These are phyloP conservation scores for Suhomyces atakaporum DNA, from an alignment of 1,139 yeast genomes.

Conservation along the genomic window DNA sequence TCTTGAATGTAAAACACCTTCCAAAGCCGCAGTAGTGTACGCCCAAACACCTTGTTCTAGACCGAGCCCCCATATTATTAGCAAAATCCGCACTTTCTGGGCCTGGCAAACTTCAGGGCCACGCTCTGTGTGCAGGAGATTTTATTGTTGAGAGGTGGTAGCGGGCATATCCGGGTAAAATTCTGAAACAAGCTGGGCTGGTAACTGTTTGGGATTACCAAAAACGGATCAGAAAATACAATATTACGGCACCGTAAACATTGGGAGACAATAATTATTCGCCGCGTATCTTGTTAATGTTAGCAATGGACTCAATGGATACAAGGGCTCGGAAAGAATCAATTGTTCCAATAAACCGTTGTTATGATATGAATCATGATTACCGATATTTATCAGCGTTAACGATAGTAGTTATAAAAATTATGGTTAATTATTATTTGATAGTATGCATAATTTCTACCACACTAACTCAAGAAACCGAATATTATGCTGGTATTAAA, in stretches of 20 bases:
- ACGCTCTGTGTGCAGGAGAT: conserved; percentile 1
- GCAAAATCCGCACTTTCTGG: conserved; percentile 1
- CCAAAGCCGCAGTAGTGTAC: conserved; percentile 13
- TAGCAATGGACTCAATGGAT: not conserved
- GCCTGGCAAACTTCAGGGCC: not conserved
- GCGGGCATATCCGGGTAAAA: conserved; percentile 11
- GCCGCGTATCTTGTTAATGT: not conserved
- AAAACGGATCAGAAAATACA: conserved; percentile 8
- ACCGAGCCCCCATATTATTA: conserved; percentile 2
- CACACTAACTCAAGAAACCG: too few species aligned
- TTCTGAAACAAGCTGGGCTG: conserved; percentile 10
- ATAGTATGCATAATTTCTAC: too few species aligned
- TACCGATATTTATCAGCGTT: not conserved
- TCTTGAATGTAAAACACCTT: conserved; percentile 20
- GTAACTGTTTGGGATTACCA: conserved; percentile 11
- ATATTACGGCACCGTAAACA: conserved; percentile 4
- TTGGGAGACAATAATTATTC: not conserved
- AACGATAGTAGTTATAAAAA: too few species aligned
- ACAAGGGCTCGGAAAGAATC: not conserved
- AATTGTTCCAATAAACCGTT: not conserved
- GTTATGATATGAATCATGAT: not conserved
- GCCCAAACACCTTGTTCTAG: conserved; percentile 5
- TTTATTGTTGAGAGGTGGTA: conserved; percentile 2
- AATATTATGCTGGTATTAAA: too few species aligned
- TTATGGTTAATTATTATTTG: too few species aligned